Conservation (phyloP, 202 grass and related monocot genomes). For the Musa balbisiana region DNA sequence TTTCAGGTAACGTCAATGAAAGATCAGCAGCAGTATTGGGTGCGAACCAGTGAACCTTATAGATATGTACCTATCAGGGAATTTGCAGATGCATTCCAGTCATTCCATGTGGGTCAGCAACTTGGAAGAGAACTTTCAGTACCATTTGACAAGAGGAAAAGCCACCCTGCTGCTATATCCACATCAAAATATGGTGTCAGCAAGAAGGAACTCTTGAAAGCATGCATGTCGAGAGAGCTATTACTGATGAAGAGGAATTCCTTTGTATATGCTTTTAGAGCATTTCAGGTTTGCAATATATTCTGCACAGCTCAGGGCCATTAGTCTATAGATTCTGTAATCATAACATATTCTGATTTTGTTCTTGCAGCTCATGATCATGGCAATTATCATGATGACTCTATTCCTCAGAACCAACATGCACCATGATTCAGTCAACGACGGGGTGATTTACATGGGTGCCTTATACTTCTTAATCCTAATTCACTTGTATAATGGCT, state of each 20-base stretch:
- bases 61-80: slow-evolving; percentile 48
- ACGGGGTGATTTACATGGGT: slow-evolving; percentile 47
- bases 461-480: slow-evolving; percentile 52
- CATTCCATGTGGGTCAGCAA: slow-evolving; percentile 37
- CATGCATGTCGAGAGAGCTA: slow-evolving; percentile 50
- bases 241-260: slow-evolving; percentile 73
- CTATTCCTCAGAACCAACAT: slow-evolving; percentile 60
- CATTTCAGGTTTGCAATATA: slow-evolving; percentile 33
- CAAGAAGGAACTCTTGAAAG: slow-evolving; percentile 49
- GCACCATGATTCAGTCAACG: slow-evolving; percentile 27
- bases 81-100: slow-evolving; percentile 41
- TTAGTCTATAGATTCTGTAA: neutral
- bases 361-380: slow-evolving; percentile 36
- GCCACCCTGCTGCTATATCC: slow-evolving; percentile 61
- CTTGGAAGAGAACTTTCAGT: slow-evolving; percentile 42
- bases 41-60: slow-evolving; percentile 31
- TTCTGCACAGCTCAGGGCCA: neutral
- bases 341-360: neutral
- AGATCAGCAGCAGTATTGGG: slow-evolving; percentile 70
- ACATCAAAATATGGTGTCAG: slow-evolving; percentile 44
- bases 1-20: slow-evolving; percentile 56
- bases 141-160: slow-evolving; percentile 53
- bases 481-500: slow-evolving; percentile 57
- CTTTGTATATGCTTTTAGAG: slow-evolving; percentile 61
- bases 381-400: slow-evolving; percentile 49